Percentiles rank a stretch among this genome's conserved stretches.
Conservation (phyloP, 2,329 filamentous ascomycete species). For the Fusarium caatingaense region DNA sequence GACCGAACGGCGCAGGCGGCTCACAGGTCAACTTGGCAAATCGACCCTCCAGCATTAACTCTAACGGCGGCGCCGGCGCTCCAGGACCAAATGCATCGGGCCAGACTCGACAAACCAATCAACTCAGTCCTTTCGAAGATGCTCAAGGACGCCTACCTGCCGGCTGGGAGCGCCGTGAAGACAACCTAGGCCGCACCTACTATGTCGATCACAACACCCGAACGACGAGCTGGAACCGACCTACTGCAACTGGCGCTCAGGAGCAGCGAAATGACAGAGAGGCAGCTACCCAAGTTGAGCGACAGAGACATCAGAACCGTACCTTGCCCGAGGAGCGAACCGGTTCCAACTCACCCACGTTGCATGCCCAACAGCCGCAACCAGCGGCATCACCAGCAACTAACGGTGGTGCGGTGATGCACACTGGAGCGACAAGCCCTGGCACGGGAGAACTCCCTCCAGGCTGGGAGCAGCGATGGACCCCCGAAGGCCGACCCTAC, state of each 20-base stretch:
- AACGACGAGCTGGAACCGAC: constrained; percentile 95
- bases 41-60: constrained; percentile 61
- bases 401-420: constrained; percentile 83
- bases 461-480: constrained; percentile 96
- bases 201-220: constrained; percentile 98
- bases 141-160: constrained; percentile 90
- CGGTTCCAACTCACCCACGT: constrained; percentile 88
- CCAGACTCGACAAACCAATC: constrained; percentile 51
- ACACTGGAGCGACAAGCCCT: constrained; percentile 90
- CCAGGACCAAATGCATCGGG: constrained; percentile 48
- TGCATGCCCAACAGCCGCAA: constrained; percentile 65
- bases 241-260: constrained; percentile 80
- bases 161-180: constrained; percentile 96
- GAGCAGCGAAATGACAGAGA: constrained; percentile 81
- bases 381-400: constrained; percentile 51
- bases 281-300: constrained; percentile 91
- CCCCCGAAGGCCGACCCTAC: constrained; percentile 92
- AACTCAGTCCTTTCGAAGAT: constrained; percentile 93
- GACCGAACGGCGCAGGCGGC: constrained; percentile 58
- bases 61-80: constrained; percentile 47
- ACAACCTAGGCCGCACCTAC: constrained; percentile 94
- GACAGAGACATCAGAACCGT: constrained; percentile 92
- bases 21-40: constrained; percentile 57
- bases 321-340: constrained; percentile 96
- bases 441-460: constrained; percentile 94